phyloP scores from a whole-genome alignment of 176 grass and related monocot genomes.

The Oryza meridionalis region DNA sequence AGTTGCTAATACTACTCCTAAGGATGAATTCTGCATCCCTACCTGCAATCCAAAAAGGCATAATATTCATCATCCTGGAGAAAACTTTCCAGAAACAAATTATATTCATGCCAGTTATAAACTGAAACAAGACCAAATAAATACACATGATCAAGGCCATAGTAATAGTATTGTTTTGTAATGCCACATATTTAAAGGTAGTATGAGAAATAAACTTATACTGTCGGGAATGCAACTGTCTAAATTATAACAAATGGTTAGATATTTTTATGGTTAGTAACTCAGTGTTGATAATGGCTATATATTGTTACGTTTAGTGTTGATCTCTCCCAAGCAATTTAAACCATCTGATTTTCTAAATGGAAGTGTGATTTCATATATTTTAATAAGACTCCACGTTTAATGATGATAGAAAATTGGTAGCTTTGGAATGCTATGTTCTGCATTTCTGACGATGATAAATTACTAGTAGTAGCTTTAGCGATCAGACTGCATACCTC shows the following conservation, averaged over 20 bases:
- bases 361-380: neutral
- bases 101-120: slow-evolving; percentile 25
- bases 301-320: neutral
- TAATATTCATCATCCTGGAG: slow-evolving; percentile 22
- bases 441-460: neutral
- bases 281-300: neutral
- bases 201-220: neutral
- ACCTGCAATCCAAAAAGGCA: slow-evolving; percentile 57
- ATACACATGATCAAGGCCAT: neutral
- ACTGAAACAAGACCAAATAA: neutral
- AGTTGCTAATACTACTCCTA: slow-evolving; percentile 78
- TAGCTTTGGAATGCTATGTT: slow-evolving; percentile 20
- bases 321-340: neutral
- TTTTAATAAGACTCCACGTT: neutral
- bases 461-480: slow-evolving; percentile 11
- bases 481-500: slow-evolving; percentile 51
- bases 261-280: neutral
- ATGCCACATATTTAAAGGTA: neutral
- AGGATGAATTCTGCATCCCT: slow-evolving; percentile 84
- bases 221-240: neutral
- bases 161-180: neutral
- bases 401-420: neutral
- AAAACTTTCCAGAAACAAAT: neutral
- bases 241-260: neutral
- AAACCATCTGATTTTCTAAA: neutral